Evolutionary conservation across 2,329 filamentous ascomycete species (phyloP).

Genomic region (Colletotrichum zoysiae): DNA sequence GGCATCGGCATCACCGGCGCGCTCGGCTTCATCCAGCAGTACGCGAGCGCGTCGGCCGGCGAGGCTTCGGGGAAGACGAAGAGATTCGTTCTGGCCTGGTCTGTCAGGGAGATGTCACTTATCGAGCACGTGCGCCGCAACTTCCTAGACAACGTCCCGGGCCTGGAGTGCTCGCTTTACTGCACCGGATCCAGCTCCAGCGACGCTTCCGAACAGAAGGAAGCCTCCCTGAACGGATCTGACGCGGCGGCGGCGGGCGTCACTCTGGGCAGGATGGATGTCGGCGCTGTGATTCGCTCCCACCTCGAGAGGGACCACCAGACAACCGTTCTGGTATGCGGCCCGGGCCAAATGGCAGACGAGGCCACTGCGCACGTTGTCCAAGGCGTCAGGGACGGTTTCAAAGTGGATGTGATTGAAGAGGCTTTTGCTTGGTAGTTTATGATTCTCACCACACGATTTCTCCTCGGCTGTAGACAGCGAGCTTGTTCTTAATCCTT

Average conservation of each 20-base stretch:
- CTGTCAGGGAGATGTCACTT: constrained; percentile 43
- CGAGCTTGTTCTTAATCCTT: not conserved
- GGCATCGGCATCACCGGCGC: constrained; percentile 51
- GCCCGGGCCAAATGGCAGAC: constrained; percentile 49
- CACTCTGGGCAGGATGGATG: constrained; percentile 39
- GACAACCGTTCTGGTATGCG: constrained; percentile 44
- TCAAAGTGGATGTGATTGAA: constrained; percentile 45
- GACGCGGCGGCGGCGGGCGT: constrained; percentile 4
- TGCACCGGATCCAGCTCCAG: constrained; percentile 44
- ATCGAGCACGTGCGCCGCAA: constrained; percentile 35
- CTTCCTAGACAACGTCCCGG: constrained; percentile 1
- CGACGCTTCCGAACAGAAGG: constrained; percentile 37
- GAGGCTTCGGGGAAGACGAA: constrained; percentile 8
- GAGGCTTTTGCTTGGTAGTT: constrained; percentile 47
- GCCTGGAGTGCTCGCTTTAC: constrained; percentile 42
- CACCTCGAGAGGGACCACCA: constrained; percentile 4
- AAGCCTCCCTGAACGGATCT: constrained; percentile 28
- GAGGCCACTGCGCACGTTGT: constrained; percentile 46
- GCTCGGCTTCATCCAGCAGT: constrained; percentile 45
- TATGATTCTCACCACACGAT: not conserved
- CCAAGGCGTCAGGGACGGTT: constrained; percentile 34
- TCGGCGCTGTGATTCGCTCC: constrained; percentile 43
- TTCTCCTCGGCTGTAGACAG: not conserved
- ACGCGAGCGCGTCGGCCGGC: not conserved
- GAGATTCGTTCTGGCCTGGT: constrained; percentile 46